A percentile compares a stretch with the other conserved stretches of the same genome.
These are phyloP conservation scores for Diaporthe vaccinii DNA, from an alignment of 2,329 filamentous ascomycete genomes.

Conservation along the genomic window DNA sequence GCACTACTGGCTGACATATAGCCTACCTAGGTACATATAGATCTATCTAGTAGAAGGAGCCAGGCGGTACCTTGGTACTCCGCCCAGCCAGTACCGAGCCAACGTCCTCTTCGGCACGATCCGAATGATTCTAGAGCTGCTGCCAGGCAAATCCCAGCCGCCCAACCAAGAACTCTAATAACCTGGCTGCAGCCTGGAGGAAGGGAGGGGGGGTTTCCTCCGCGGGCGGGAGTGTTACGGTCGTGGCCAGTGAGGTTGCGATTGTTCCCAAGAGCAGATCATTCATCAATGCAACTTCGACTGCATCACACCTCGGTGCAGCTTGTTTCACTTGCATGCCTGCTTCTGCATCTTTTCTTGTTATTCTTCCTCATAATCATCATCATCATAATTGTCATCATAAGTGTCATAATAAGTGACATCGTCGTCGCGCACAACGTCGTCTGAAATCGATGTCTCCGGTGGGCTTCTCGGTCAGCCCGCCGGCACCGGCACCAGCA, in stretches of 20 bases:
- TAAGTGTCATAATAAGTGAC: no score
- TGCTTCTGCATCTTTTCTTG: neutral
- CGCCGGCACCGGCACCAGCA: neutral
- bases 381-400: neutral
- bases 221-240: neutral
- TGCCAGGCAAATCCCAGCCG: slow-evolving; percentile 10
- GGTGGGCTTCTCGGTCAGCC: neutral
- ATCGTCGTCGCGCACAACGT: neutral
- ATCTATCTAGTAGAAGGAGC: slow-evolving; percentile 2
- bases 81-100: slow-evolving; percentile 1
- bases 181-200: neutral
- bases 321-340: neutral
- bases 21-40: neutral
- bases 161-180: neutral
- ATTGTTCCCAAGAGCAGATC: slow-evolving; percentile 6
- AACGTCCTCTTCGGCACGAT: slow-evolving; percentile 34
- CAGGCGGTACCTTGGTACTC: slow-evolving; percentile 8
- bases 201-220: neutral
- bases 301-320: slow-evolving; percentile 22
- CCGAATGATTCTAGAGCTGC: slow-evolving; percentile 30
- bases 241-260: neutral
- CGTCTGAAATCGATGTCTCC: neutral
- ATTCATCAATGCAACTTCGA: slow-evolving; percentile 31
- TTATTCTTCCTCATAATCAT: neutral
- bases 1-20: neutral